Percentiles rank a stretch among this genome's conserved stretches.
phyloP scores from a whole-genome alignment of 2,329 filamentous ascomycete genomes.

The Aspergillus caelatus region DNA sequence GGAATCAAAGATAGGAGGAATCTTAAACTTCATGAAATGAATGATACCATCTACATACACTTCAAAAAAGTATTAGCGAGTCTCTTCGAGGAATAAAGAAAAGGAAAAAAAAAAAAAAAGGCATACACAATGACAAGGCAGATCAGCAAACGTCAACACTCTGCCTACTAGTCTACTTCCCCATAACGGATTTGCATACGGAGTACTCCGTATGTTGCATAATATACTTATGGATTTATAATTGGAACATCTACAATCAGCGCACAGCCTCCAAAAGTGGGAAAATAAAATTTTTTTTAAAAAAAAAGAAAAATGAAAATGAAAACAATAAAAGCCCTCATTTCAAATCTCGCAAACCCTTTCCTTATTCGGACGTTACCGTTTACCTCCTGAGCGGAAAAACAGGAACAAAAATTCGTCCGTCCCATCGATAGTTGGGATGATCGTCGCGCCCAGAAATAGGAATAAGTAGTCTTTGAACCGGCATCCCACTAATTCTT shows the following conservation, averaged over 20 bases:
- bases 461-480: background rate
- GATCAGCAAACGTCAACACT: too few relatives aligned
- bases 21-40: background rate
- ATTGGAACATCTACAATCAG: background rate
- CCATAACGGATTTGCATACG: background rate
- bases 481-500: background rate
- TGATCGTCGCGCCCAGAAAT: conserved; percentile 1
- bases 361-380: background rate
- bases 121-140: background rate
- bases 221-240: background rate
- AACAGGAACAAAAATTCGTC: background rate
- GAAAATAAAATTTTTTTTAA: too few relatives aligned
- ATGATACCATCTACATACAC: background rate
- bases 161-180: background rate
- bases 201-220: background rate
- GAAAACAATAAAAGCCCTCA: background rate
- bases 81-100: background rate
- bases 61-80: background rate
- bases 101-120: background rate
- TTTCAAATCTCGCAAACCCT: background rate
- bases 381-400: background rate
- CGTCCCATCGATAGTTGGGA: background rate
- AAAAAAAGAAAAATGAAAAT: background rate
- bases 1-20: conserved; percentile 7
- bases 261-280: too few relatives aligned